Evolutionary conservation across 2,329 filamentous ascomycete genomes (phyloP).

Genomic region (Aspergillus versicolor): DNA sequence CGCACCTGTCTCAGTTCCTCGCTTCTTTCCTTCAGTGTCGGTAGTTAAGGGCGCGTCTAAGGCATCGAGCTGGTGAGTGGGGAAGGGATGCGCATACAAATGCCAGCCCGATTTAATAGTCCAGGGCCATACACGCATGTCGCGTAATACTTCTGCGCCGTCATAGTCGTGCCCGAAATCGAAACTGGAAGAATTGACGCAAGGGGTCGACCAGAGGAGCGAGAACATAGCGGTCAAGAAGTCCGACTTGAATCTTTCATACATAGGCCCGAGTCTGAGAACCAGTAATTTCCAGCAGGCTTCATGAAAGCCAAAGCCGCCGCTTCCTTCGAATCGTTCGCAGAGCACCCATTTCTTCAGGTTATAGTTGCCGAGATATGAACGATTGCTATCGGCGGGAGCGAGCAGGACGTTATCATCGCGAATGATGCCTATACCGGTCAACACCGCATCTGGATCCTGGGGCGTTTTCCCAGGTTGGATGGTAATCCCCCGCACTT

Average conservation of each 20-base stretch:
- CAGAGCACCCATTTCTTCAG: not conserved
- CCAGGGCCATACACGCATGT: not conserved
- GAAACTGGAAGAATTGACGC: conserved; percentile 1
- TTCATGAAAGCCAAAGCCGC: conserved; percentile 7
- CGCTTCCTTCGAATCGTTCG: no score
- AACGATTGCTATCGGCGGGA: not conserved
- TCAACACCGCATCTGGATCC: not conserved
- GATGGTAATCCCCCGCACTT: conserved; percentile 9
- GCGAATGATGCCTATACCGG: conserved; percentile 7
- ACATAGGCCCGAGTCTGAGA: not conserved
- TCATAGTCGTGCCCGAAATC: conserved; percentile 17
- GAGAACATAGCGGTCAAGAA: conserved; percentile 10
- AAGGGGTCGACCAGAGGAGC: conserved; percentile 13
- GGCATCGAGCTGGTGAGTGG: not conserved
- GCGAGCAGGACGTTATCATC: not conserved
- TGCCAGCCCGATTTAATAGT: not conserved
- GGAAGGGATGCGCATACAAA: conserved; percentile 12
- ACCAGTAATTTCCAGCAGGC: conserved; percentile 18
- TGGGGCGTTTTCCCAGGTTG: not conserved
- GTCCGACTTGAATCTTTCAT: not conserved
- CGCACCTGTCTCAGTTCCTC: no score
- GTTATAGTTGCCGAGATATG: not conserved
- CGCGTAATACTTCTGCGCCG: conserved; percentile 8
- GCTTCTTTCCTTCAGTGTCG: not conserved
- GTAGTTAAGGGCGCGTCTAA: not conserved